Base-by-base conservation (phyloP, 495 filamentous ascomycete species). In the Xylaria grammica region DNA sequence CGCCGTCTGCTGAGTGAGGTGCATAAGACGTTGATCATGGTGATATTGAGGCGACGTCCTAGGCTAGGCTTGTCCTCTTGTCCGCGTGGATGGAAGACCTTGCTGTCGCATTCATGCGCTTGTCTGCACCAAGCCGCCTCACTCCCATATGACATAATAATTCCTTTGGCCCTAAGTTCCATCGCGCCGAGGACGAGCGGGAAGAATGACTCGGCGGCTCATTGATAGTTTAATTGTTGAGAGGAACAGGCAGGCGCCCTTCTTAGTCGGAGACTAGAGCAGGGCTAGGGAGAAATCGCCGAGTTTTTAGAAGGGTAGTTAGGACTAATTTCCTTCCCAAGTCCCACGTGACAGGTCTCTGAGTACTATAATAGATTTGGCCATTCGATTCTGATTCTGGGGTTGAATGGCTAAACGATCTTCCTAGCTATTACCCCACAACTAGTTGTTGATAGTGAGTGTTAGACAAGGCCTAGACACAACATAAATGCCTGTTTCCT, bases 1-100 rank as follows among this genome's bases (percentile, higher is more conserved):
- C 26, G 11, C 1, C 19, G 15, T 19, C 49, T 51, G 51, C 30
- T 45, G 38, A 58, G 38, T 45, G 54, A 54, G 51, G 29, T 27
- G 49, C 49, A n/a, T 54, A 54, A 54, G 15, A 51, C n/a, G n/a
- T n/a, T n/a, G n/a, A n/a, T n/a, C 30, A 51, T n/a, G 34, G 45
- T 45, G 36, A 45, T 36, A 29, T 48, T 32, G 60, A 53, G 60
- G 30, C n/a, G 59, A 62, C 40, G 48, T 54, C 60, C 60, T 45
- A 54, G 27, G 10, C 11, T 45, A n/a, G n/a, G n/a, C n/a, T n/a
- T n/a, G n/a, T 45, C 20, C n/a, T 8, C 1, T n/a, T 61, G 46
- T 51, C 38, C 60, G 26, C 36, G 60, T 62, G 60, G 32, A 45
- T 32, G 10, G n/a, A 13, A 45, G 36, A 54, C 26, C 46, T 40